Conservation (phyloP, 495 filamentous ascomycete genomes). For the Apodospora peruviana region DNA sequence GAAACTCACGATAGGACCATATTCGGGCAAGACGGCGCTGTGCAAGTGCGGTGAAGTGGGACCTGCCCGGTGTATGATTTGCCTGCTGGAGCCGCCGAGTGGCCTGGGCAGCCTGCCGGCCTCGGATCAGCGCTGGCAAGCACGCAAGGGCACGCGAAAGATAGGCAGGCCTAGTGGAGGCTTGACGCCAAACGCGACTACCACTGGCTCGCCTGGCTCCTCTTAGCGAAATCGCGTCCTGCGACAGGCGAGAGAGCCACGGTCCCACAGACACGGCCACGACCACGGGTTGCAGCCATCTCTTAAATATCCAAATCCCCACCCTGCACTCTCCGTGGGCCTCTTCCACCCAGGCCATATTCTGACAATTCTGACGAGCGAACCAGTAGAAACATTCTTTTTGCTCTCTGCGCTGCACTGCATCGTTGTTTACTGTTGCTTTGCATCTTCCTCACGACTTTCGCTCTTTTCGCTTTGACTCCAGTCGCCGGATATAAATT, state of each 20-base stretch:
- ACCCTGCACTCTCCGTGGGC: slow-evolving; percentile 17
- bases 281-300: slow-evolving; percentile 16
- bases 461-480: not conserved
- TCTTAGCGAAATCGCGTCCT: slow-evolving; percentile 27
- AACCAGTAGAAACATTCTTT: not conserved
- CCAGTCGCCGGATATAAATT: not conserved
- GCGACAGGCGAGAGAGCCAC: slow-evolving; percentile 14
- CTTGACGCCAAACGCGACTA: slow-evolving; percentile 20
- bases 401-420: not conserved
- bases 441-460: not conserved
- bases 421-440: slow-evolving; percentile 1
- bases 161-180: not conserved
- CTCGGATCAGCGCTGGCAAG: slow-evolving; percentile 4
- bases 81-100: slow-evolving; percentile 10
- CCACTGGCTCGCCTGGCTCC: slow-evolving; percentile 6
- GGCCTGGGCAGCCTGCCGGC: slow-evolving; percentile 11
- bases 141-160: slow-evolving; percentile 11
- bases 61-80: too few species aligned
- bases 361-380: slow-evolving; percentile 6
- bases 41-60: slow-evolving; percentile 12
- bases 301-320: slow-evolving; percentile 32
- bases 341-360: slow-evolving; percentile 21
- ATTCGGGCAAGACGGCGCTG: too few species aligned
- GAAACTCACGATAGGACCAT: too few species aligned
- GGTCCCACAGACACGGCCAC: slow-evolving; percentile 26